Percentiles rank a stretch among this genome's conserved stretches.
Conservation (phyloP, 2,329 filamentous ascomycete species). For the Furcasterigmium furcatum region DNA sequence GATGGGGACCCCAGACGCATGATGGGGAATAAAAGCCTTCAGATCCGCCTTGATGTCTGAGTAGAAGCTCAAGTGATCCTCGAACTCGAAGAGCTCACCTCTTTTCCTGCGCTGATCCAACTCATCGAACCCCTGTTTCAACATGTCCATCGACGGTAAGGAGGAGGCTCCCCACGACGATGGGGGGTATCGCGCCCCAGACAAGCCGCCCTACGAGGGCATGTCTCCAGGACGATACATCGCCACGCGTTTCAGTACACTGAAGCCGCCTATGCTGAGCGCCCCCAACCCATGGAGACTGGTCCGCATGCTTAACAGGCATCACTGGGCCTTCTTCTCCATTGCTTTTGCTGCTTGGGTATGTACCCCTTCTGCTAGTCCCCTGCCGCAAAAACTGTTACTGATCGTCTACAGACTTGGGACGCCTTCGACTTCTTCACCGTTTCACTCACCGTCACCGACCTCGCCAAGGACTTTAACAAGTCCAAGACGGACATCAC, state of each 20-base stretch:
- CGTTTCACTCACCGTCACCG: conserved; percentile 55
- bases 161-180: no score
- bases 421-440: conserved; percentile 67
- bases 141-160: no score
- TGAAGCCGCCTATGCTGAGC: conserved; percentile 55
- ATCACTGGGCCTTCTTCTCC: conserved; percentile 53
- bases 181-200: conserved; percentile 9
- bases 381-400: no score
- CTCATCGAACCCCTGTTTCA: no score
- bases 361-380: no score
- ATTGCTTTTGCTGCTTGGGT: conserved; percentile 57
- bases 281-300: conserved; percentile 50
- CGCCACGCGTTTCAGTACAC: conserved; percentile 47
- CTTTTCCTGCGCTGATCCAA: no score
- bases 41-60: no score
- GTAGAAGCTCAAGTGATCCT: no score
- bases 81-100: no score
- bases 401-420: conserved; percentile 43
- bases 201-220: conserved; percentile 41
- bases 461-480: conserved; percentile 49
- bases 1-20: no score
- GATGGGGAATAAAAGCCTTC: no score
- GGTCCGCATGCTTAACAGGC: conserved; percentile 42
- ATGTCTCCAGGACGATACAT: conserved; percentile 46
- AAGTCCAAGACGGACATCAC: conserved; percentile 56